These are phyloP conservation scores for Fusarium zealandicum DNA, from an alignment of 2,329 filamentous ascomycete species.

Conservation along the genomic window DNA sequence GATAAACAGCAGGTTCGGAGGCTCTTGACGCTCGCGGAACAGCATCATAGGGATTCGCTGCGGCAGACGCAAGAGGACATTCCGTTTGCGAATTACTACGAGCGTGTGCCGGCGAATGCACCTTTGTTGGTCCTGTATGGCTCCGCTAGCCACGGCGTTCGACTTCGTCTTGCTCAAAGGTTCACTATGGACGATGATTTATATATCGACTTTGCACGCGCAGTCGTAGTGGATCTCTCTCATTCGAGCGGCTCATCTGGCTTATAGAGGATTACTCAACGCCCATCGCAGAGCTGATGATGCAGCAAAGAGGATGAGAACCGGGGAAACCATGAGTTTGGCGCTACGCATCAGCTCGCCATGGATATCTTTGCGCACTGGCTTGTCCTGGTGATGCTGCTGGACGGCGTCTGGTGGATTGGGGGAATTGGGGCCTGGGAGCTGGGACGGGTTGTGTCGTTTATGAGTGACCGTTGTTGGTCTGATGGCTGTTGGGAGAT, in stretches of 20 bases:
- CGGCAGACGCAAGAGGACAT: slow-evolving; percentile 48
- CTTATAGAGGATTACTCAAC: slow-evolving; percentile 21
- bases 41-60: slow-evolving; percentile 49
- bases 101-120: slow-evolving; percentile 40
- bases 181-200: slow-evolving; percentile 16
- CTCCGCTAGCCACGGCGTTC: slow-evolving; percentile 47
- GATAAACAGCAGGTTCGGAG: slow-evolving; percentile 10
- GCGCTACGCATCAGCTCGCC: slow-evolving; percentile 37
- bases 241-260: slow-evolving; percentile 29
- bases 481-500: background rate
- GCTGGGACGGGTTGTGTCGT: slow-evolving; percentile 38
- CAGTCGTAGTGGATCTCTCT: slow-evolving; percentile 36
- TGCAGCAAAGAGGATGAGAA: background rate
- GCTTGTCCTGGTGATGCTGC: slow-evolving; percentile 48
- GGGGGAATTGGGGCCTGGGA: slow-evolving; percentile 47
- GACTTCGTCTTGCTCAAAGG: slow-evolving; percentile 44
- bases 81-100: slow-evolving; percentile 40
- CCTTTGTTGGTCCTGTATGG: slow-evolving; percentile 53
- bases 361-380: slow-evolving; percentile 51
- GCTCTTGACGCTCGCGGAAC: slow-evolving; percentile 44
- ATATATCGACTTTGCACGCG: background rate
- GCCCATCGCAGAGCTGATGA: background rate
- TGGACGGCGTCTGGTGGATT: slow-evolving; percentile 53
- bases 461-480: slow-evolving; percentile 20
- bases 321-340: background rate